phyloP scores from a whole-genome alignment of 1,284 basidiomycete genomes.

The Neonothopanus nambi region DNA sequence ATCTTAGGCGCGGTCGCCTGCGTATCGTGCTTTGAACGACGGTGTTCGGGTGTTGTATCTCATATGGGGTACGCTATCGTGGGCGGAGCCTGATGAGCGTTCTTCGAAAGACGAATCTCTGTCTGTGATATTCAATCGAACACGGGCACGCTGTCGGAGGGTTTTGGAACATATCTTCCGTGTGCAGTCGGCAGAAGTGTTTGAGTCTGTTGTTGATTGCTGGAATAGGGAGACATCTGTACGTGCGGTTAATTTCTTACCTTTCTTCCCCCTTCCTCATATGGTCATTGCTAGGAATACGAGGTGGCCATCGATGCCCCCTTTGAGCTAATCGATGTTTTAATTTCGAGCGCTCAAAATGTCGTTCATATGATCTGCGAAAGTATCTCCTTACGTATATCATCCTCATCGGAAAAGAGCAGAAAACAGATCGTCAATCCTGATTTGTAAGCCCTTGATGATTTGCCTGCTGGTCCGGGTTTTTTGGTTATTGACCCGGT shows the following conservation, averaged over 20 bases:
- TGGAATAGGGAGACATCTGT: constrained; percentile 67
- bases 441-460: constrained; percentile 52
- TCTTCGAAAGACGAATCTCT: constrained; percentile 66
- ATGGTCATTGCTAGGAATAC: constrained; percentile 30
- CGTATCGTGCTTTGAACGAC: constrained; percentile 71
- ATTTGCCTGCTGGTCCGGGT: constrained; percentile 2
- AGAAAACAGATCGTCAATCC: constrained; percentile 62
- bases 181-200: constrained; percentile 74
- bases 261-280: constrained; percentile 3
- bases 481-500: too few species aligned
- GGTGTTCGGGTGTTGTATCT: constrained; percentile 69
- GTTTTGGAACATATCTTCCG: constrained; percentile 89
- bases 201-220: constrained; percentile 80
- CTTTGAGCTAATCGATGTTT: constrained; percentile 83
- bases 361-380: constrained; percentile 92
- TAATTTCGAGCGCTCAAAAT: constrained; percentile 85
- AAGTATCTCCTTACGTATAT: constrained; percentile 62
- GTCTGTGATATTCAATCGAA: constrained; percentile 62
- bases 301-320: constrained; percentile 49
- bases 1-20: constrained; percentile 62
- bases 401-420: constrained; percentile 53
- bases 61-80: constrained; percentile 65
- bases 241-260: constrained; percentile 27
- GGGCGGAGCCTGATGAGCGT: constrained; percentile 45
- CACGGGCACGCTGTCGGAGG: constrained; percentile 68